These are phyloP conservation scores for Penicillium cosmopolitanum DNA, from an alignment of 495 filamentous ascomycete species.

Conservation along the genomic window DNA sequence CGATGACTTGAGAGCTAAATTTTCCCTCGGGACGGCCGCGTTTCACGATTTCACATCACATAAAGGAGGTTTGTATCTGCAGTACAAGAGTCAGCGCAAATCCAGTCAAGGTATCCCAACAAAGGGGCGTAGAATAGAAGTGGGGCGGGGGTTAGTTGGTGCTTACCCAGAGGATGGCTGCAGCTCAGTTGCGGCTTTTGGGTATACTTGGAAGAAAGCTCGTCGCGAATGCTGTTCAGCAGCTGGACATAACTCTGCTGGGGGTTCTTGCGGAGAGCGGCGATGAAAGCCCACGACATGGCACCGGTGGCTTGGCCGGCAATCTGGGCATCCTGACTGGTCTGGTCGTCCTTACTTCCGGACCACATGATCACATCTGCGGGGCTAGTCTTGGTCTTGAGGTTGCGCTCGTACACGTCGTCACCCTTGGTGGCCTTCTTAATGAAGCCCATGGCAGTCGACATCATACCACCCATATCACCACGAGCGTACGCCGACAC, in stretches of 20 bases:
- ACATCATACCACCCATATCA: constrained; percentile 82
- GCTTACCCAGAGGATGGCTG: constrained; percentile 91
- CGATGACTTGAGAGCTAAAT: constrained; percentile 1
- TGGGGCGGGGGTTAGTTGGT: neutral
- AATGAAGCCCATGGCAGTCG: constrained; percentile 81
- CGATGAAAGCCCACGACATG: constrained; percentile 98
- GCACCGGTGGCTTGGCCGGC: constrained; percentile 90
- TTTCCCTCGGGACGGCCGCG: constrained; percentile 1
- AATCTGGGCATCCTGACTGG: constrained; percentile 67
- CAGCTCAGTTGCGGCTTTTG: constrained; percentile 97
- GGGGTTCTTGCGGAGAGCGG: constrained; percentile 91
- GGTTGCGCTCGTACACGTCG: constrained; percentile 74
- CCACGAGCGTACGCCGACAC: constrained; percentile 89
- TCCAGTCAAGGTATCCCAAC: neutral
- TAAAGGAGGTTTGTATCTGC: constrained; percentile 67
- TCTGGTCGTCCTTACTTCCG: constrained; percentile 95
- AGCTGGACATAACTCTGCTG: constrained; percentile 97
- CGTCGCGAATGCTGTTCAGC: constrained; percentile 92
- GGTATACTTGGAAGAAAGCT: constrained; percentile 83
- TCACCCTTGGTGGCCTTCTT: constrained; percentile 91
- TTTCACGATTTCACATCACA: constrained; percentile 56
- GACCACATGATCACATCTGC: constrained; percentile 99
- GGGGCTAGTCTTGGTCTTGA: constrained; percentile 89
- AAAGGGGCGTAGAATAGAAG: neutral
- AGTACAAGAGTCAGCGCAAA: constrained; percentile 7